These are phyloP conservation scores for Cicer judaicum DNA, from an alignment of 306 rosid species.

Conservation along the genomic window DNA sequence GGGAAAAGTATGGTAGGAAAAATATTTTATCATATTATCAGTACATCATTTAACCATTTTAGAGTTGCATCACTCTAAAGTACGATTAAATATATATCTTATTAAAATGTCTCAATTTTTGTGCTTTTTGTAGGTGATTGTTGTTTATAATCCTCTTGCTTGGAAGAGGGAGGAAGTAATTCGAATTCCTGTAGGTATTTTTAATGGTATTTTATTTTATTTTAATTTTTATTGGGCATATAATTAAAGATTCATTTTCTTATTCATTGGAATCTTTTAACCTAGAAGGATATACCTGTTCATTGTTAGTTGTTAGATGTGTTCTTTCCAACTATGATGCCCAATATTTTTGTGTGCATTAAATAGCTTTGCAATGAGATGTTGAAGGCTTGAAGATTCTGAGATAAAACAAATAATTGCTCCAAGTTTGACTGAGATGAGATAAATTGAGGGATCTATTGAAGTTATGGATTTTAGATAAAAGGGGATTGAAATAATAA, in stretches of 20 bases:
- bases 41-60: constrained; percentile 5
- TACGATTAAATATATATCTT: constrained; percentile 13
- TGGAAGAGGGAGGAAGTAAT: constrained; percentile 82
- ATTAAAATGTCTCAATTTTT: constrained; percentile 7
- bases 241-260: constrained; percentile 27
- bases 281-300: constrained; percentile 19
- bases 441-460: background rate
- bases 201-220: constrained; percentile 4
- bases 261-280: constrained; percentile 4
- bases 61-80: constrained; percentile 27
- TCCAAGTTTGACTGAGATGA: constrained; percentile 31
- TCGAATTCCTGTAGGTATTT: constrained; percentile 78
- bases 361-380: background rate
- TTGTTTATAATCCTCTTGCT: constrained; percentile 84
- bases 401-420: constrained; percentile 9
- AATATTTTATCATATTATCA: constrained; percentile 21
- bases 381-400: constrained; percentile 30
- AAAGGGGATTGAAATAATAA: too few relatives aligned
- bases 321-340: background rate
- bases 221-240: background rate
- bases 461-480: too few relatives aligned
- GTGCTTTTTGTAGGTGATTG: constrained; percentile 61
- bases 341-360: constrained; percentile 10
- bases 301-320: constrained; percentile 28
- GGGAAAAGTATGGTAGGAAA: constrained; percentile 71